A percentile compares a stretch with the other conserved stretches of the same genome.
Conservation (phyloP, 1,284 basidiomycete species). For the Rhodofomes roseus region DNA sequence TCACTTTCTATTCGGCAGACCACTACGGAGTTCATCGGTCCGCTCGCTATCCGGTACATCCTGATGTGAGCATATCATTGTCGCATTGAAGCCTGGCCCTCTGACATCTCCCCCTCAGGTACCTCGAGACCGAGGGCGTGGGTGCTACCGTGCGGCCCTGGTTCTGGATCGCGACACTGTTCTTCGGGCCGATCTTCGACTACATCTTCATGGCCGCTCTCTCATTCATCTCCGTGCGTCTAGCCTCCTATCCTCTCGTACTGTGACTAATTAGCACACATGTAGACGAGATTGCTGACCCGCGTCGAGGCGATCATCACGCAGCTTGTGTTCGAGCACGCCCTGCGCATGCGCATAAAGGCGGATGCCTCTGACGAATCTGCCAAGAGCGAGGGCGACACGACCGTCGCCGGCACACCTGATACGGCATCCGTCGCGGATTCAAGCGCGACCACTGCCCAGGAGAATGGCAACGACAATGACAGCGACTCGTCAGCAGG, state of each 20-base stretch:
- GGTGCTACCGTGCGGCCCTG: conserved; percentile 38
- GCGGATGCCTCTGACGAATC: conserved; percentile 19
- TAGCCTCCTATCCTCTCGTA: not conserved
- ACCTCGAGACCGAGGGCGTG: conserved; percentile 41
- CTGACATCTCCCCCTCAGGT: conserved; percentile 23
- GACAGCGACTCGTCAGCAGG: conserved; percentile 7
- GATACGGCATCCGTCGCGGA: conserved; percentile 23
- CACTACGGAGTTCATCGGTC: conserved; percentile 43
- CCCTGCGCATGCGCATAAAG: conserved; percentile 51
- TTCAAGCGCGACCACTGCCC: conserved; percentile 10
- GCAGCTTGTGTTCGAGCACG: conserved; percentile 54
- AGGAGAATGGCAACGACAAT: conserved; percentile 7
- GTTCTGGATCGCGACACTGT: conserved; percentile 64
- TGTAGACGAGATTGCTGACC: conserved; percentile 33
- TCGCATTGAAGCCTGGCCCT: not conserved
- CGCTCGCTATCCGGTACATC: conserved; percentile 27
- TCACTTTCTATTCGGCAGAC: conserved; percentile 29
- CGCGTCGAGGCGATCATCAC: conserved; percentile 49
- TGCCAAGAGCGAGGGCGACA: conserved; percentile 3
- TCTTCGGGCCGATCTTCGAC: conserved; percentile 50
- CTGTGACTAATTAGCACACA: not conserved
- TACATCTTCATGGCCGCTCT: conserved; percentile 44
- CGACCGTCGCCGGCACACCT: conserved; percentile 21
- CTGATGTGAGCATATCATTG: conserved; percentile 1
- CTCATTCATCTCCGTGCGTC: conserved; percentile 41